Evolutionary conservation across 805 yeast species (phyloP).

Genomic region (Yarrowia deformans): DNA sequence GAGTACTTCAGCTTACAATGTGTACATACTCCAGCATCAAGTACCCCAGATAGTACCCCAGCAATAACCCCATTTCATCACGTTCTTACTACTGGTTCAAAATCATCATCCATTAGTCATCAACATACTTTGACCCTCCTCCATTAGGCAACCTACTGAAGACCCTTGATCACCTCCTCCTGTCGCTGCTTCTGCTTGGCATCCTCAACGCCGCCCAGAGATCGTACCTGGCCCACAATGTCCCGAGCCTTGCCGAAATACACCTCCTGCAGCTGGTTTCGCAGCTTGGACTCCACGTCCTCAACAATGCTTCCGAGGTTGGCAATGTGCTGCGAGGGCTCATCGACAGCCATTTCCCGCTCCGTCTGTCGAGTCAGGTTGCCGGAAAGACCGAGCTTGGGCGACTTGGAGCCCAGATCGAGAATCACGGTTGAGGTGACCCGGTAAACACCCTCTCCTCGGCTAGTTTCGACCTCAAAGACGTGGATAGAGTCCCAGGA

Average conservation of each 20-base stretch:
- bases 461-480: constrained; percentile 65
- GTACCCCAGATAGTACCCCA: too few relatives aligned
- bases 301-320: constrained; percentile 87
- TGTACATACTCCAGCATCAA: too few relatives aligned
- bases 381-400: constrained; percentile 70
- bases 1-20: too few relatives aligned
- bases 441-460: constrained; percentile 62
- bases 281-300: constrained; percentile 83
- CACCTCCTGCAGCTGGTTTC: constrained; percentile 89
- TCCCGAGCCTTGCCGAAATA: constrained; percentile 95
- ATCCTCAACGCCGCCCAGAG: constrained; percentile 21
- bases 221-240: constrained; percentile 73
- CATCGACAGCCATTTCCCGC: constrained; percentile 55
- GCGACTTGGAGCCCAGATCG: constrained; percentile 60
- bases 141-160: constrained; percentile 1
- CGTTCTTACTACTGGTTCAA: too few relatives aligned
- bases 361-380: constrained; percentile 82
- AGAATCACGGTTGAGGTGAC: constrained; percentile 88
- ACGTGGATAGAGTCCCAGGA: constrained; percentile 96
- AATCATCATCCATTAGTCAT: too few relatives aligned
- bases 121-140: too few relatives aligned
- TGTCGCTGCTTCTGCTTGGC: constrained; percentile 27
- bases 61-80: too few relatives aligned
- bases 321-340: constrained; percentile 68
- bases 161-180: constrained; percentile 38